These are phyloP conservation scores for Hypoxylon sp. DNA, from an alignment of 2,329 filamentous ascomycete species.

Conservation along the genomic window DNA sequence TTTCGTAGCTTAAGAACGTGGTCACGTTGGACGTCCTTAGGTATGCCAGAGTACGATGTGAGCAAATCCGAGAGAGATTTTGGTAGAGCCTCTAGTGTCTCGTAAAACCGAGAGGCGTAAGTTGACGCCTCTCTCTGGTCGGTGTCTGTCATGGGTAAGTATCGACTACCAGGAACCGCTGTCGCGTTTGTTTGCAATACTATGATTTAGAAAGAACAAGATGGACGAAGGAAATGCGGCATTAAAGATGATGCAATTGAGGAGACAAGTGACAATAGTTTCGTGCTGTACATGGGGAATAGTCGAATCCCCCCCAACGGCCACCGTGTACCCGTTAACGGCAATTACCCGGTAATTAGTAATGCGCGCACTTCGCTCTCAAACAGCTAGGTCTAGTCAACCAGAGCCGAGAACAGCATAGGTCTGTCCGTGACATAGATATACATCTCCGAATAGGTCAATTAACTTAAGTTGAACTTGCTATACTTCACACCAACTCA, in stretches of 20 bases:
- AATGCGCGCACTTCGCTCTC: not conserved
- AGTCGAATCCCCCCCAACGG: not conserved
- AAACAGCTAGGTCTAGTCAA: no score
- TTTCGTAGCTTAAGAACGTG: constrained; percentile 49
- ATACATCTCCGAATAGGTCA: no score
- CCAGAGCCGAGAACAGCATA: no score
- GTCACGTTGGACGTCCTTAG: constrained; percentile 41
- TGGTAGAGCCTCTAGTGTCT: constrained; percentile 41
- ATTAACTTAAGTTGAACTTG: no score
- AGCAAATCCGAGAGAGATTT: constrained; percentile 44
- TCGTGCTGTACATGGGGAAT: constrained; percentile 7
- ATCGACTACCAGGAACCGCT: not conserved
- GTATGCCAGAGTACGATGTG: constrained; percentile 42
- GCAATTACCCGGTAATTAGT: constrained; percentile 23
- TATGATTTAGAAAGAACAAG: not conserved
- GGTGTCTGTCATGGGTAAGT: constrained; percentile 1
- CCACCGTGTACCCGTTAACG: not conserved
- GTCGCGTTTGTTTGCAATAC: not conserved
- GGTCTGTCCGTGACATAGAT: no score
- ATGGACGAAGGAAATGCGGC: not conserved
- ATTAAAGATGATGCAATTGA: constrained; percentile 23
- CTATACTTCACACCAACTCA: no score
- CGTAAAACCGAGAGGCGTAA: constrained; percentile 19
- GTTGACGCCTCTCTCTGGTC: constrained; percentile 1
- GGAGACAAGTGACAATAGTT: constrained; percentile 7